Evolutionary conservation across 2,329 filamentous ascomycete species (phyloP), one percentile per base, ranked within the genome.

Genomic region (Lithohypha guttulata): DNA sequence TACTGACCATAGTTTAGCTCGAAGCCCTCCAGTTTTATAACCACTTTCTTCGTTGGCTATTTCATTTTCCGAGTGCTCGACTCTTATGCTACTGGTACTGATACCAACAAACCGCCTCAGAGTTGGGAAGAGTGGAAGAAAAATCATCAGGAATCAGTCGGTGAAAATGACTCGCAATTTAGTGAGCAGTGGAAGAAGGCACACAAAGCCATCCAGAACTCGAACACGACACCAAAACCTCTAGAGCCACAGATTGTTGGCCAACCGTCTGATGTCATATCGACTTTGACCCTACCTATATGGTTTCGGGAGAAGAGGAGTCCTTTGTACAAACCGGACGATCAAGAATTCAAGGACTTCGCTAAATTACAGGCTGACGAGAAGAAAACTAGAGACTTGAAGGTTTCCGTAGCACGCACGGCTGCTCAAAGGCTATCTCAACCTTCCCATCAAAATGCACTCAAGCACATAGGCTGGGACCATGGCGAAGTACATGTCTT

Each of bases 281-380:
- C 35, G 8, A 30, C 26, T 19, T 22, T 50, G 6, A 48, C 43
- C 36, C 34, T 49, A 4, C 47, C 47, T 4, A 38, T 48, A n/a
- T 51, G 49, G 49, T 31, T 49, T 21, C 47, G 49, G 3, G 32
- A 38, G n/a, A 35, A 26, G 20, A 33, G 32, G 19, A 21, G 30
- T 2, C 31, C 31, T 9, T 19, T 30, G 4, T 50, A 48, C 27
- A 32, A 23, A 7, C 28, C 46, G 2, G 39, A 44, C 13, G 49
- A 51, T 38, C 47, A 43, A 11, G 48, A 48, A 15, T 50, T 39
- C 45, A 45, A 49, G 23, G 42, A 43, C 18, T 49, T 44, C 30
- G 46, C 45, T 31, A 39, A 34, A 15, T 28, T 51, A 13, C 34
- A 45, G 15, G 34, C 39, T 13, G 49, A 53, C 39, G 25, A 46